Percentiles rank a stretch among this genome's conserved stretches.
Conservation (phyloP, 2,329 filamentous ascomycete species). For the Arachnopeziza araneosa region DNA sequence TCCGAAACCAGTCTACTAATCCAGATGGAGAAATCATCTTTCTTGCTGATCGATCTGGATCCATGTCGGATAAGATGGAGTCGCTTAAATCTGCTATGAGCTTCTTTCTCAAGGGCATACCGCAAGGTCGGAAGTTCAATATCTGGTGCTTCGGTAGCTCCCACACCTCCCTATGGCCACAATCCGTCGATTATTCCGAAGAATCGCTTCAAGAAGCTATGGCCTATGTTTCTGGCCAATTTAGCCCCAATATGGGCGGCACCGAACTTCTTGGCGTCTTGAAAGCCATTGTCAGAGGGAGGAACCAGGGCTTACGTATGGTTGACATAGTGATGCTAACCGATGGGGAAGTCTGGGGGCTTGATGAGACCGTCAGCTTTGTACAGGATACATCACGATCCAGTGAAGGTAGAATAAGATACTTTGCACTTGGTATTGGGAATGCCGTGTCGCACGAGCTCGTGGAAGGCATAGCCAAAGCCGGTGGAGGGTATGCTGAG, state of each 20-base stretch:
- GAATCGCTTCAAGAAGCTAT: constrained; percentile 38
- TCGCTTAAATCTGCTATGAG: constrained; percentile 50
- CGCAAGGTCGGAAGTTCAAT: constrained; percentile 58
- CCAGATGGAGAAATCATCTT: constrained; percentile 68
- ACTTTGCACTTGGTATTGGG: constrained; percentile 51
- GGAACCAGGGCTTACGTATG: no score
- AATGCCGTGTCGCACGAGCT: constrained; percentile 41
- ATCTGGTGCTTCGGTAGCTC: constrained; percentile 57
- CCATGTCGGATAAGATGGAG: constrained; percentile 49
- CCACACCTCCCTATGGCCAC: constrained; percentile 39
- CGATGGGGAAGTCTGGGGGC: constrained; percentile 45
- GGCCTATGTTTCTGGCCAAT: constrained; percentile 29
- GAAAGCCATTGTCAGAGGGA: constrained; percentile 35
- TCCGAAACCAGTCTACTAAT: constrained; percentile 44
- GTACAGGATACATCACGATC: constrained; percentile 23
- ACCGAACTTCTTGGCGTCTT: constrained; percentile 45
- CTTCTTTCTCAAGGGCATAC: constrained; percentile 59
- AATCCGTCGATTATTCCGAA: constrained; percentile 40
- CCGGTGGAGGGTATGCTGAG: constrained; percentile 53
- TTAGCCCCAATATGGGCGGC: constrained; percentile 43
- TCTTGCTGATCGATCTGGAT: constrained; percentile 63
- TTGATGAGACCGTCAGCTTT: constrained; percentile 36
- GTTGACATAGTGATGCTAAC: constrained; percentile 49
- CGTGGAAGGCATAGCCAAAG: constrained; percentile 45
- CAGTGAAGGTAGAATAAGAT: constrained; percentile 33